Conservation (phyloP, 352 stramenopile species). For the Pythium oligandrum region DNA sequence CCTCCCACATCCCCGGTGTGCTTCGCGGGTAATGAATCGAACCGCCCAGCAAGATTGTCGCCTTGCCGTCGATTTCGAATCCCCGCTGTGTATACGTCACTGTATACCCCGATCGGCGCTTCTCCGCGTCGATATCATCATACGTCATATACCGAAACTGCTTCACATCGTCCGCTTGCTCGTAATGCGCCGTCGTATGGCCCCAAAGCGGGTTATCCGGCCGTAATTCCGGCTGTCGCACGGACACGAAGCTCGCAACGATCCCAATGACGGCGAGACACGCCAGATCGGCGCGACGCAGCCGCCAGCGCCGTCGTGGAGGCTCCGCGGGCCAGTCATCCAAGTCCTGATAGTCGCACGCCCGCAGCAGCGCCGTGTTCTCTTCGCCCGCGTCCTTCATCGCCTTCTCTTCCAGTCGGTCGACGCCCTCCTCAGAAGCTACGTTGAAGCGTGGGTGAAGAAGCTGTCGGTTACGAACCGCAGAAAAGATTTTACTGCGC, state of each 20-base stretch:
- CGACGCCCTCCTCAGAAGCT: no score
- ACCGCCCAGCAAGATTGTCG: conserved; percentile 55
- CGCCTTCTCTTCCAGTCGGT: no score
- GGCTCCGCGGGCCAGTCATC: conserved; percentile 2
- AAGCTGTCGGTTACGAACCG: no score
- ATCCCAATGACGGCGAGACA: conserved; percentile 41
- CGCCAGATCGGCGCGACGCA: conserved; percentile 45
- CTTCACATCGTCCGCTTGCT: not conserved
- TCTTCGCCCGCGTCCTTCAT: not conserved
- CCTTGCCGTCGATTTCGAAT: conserved; percentile 52
- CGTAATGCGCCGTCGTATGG: not conserved
- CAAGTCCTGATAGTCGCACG: not conserved
- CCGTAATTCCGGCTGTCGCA: conserved; percentile 36
- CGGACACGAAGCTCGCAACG: conserved; percentile 46
- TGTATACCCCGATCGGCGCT: conserved; percentile 40
- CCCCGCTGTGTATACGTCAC: conserved; percentile 42
- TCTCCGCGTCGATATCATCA: conserved; percentile 34
- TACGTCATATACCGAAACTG: conserved; percentile 51
- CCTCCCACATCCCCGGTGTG: conserved; percentile 44
- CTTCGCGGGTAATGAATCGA: conserved; percentile 67
- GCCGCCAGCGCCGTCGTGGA: conserved; percentile 9
- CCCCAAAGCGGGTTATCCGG: conserved; percentile 34
- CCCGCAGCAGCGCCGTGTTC: not conserved
- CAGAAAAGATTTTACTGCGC: no score
- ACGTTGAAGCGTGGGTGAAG: no score